Base-by-base conservation (phyloP, 1,284 basidiomycete species). In the Fomitopsis schrenkii region DNA sequence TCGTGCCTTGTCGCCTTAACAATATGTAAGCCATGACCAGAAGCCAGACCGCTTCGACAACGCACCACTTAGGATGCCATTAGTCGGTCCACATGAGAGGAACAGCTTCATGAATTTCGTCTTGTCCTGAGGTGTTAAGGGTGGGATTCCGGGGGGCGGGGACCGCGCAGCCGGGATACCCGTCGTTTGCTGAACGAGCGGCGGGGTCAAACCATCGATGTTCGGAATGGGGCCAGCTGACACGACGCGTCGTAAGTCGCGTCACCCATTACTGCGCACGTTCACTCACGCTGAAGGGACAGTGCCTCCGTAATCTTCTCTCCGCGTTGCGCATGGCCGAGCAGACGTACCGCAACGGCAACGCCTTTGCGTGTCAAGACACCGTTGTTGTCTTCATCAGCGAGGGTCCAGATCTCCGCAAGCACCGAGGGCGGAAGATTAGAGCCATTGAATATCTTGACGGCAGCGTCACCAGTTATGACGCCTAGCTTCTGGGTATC, bases 321-420 rank as follows among this genome's bases (percentile, higher is more conserved):
- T 59, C 95, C 94, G 64, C 89, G 88, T 79, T 99, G 97, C 2
- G 95, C 91, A 82, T 94, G 94, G 1, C 91, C 95, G 66, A 99
- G 95, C 50, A 99, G 81, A 59, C 97, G 84, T 30, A 97, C 81
- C 9, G 94, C 95, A 63, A 92, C 82, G 50, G 93, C 88, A 71
- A 95, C 91, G 44, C 91, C 91, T 68, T 93, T 94, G 66, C 84
- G 86, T 15, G 94, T 90, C 60, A 99, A 83, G 77, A 91, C 95
- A 3, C 96, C 96, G 64, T 93, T 93, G 79, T 97, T 95, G 52
- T 94, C 90, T 57, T 91, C 89, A 79, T 99, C 97, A 45, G 95
- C 90, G 63, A 98, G 78, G 59, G 82, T 84, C 97, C 97, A 99
- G 68, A 99, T 90, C 78, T 97, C 92, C 46, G 95, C 95, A 62